Conservation (phyloP, 192 early-diverging fungal species). For the Dissophora ornata region DNA sequence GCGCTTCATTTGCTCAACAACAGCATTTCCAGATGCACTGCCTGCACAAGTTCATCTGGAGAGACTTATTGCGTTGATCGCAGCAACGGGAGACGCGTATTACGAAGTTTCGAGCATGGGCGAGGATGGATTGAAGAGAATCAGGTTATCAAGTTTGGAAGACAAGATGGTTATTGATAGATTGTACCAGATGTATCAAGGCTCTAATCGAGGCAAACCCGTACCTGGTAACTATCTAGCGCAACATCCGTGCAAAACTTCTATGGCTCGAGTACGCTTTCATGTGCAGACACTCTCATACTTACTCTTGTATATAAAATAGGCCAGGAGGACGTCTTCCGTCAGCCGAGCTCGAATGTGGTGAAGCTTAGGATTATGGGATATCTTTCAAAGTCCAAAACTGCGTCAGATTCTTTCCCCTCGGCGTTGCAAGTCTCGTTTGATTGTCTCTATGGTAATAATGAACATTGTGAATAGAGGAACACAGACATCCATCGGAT, state of each 20-base stretch:
- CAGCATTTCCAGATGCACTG: slow-evolving; percentile 56
- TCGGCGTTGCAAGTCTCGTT: slow-evolving; percentile 78
- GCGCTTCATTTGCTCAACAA: slow-evolving; percentile 56
- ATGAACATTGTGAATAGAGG: no score
- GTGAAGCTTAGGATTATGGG: slow-evolving; percentile 73
- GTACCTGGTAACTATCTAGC: slow-evolving; percentile 48
- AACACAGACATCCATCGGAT: no score
- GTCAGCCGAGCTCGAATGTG: slow-evolving; percentile 58
- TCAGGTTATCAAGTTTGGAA: slow-evolving; percentile 78
- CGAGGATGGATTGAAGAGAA: slow-evolving; percentile 83
- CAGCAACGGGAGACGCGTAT: slow-evolving; percentile 75
- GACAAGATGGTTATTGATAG: slow-evolving; percentile 54
- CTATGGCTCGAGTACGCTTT: not conserved
- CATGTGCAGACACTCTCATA: no score
- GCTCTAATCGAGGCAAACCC: slow-evolving; percentile 50
- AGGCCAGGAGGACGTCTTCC: slow-evolving; percentile 42
- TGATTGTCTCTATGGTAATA: slow-evolving; percentile 81
- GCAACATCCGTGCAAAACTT: not conserved
- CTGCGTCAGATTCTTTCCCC: slow-evolving; percentile 76
- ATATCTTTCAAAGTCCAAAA: slow-evolving; percentile 71
- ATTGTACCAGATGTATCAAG: slow-evolving; percentile 74
- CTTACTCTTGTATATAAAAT: not conserved
- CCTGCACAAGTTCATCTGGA: slow-evolving; percentile 59
- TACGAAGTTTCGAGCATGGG: slow-evolving; percentile 75
- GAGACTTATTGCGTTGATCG: slow-evolving; percentile 69